Evolutionary conservation across 2,329 filamentous ascomycete species (phyloP).

Genomic region (Myriosclerotinia scirpicola): DNA sequence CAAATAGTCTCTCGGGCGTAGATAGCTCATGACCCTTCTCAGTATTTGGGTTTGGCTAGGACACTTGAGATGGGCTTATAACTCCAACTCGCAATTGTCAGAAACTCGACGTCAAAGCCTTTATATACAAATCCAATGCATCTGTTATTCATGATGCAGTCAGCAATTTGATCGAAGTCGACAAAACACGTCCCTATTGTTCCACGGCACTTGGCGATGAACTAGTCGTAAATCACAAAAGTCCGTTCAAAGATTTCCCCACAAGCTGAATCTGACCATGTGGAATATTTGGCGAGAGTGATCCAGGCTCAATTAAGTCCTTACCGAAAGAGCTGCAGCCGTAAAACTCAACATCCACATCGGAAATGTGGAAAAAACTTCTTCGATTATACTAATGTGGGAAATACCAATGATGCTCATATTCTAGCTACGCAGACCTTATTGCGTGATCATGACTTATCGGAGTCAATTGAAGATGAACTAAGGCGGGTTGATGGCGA

Average conservation of each 20-base stretch:
- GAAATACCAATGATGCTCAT: constrained; percentile 53
- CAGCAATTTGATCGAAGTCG: constrained; percentile 49
- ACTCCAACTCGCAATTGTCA: no score
- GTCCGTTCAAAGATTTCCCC: constrained; percentile 43
- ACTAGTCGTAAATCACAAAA: constrained; percentile 27
- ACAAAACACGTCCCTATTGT: constrained; percentile 39
- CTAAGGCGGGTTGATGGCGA: constrained; percentile 25
- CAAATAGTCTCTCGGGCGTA: no score
- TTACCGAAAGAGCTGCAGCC: constrained; percentile 46
- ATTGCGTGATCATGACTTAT: constrained; percentile 40
- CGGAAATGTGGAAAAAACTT: constrained; percentile 52
- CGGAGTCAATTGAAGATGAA: neutral
- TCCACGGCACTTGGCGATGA: constrained; percentile 30
- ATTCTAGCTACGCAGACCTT: constrained; percentile 48
- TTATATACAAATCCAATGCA: constrained; percentile 33
- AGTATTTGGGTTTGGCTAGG: no score
- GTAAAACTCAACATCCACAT: constrained; percentile 52
- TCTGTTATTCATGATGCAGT: constrained; percentile 49
- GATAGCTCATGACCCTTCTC: no score
- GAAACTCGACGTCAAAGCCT: neutral
- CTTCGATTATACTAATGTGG: constrained; percentile 52
- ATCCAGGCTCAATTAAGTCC: constrained; percentile 25
- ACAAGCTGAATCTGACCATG: constrained; percentile 51
- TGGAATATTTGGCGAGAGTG: constrained; percentile 52
- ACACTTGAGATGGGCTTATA: no score